Conservation (phyloP, 1,284 basidiomycete genomes). For the Rhodotorula mucilaginosa region DNA sequence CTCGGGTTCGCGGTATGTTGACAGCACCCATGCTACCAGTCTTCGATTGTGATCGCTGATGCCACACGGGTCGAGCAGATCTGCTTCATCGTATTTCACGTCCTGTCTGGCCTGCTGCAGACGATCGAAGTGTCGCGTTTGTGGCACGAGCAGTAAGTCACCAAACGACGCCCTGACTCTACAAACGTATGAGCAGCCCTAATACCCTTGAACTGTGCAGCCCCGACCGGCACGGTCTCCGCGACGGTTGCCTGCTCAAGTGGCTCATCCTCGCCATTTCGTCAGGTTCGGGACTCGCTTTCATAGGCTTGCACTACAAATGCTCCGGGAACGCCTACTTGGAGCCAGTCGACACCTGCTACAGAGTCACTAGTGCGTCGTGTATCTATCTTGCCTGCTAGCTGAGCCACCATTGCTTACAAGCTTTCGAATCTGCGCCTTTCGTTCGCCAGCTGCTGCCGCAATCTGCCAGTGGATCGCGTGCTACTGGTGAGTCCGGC, state of each 20-base stretch:
- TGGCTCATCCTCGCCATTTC: slow-evolving; percentile 14
- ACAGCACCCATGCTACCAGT: background rate
- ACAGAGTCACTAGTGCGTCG: slow-evolving; percentile 14
- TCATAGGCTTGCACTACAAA: background rate
- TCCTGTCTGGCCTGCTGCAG: slow-evolving; percentile 10
- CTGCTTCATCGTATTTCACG: slow-evolving; percentile 15
- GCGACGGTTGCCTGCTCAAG: slow-evolving; percentile 19
- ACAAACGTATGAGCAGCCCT: too few species aligned
- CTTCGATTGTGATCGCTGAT: background rate
- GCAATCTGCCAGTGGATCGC: slow-evolving; percentile 23
- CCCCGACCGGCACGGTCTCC: slow-evolving; percentile 29
- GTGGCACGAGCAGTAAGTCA: slow-evolving; percentile 30
- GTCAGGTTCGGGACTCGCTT: background rate
- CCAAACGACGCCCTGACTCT: too few species aligned
- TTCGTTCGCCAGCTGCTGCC: slow-evolving; percentile 11
- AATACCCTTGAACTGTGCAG: background rate
- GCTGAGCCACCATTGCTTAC: background rate
- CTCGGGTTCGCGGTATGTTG: slow-evolving; percentile 7
- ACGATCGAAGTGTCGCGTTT: slow-evolving; percentile 28
- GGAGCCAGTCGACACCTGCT: background rate
- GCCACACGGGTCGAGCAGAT: background rate
- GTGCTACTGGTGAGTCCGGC: slow-evolving; percentile 7
- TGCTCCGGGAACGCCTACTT: slow-evolving; percentile 13
- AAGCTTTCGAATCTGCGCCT: background rate
- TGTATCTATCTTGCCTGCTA: too few species aligned